A percentile compares a stretch with the other conserved stretches of the same genome.
Conservation (phyloP, 2,329 filamentous ascomycete genomes). For the Trichoderma sp. region DNA sequence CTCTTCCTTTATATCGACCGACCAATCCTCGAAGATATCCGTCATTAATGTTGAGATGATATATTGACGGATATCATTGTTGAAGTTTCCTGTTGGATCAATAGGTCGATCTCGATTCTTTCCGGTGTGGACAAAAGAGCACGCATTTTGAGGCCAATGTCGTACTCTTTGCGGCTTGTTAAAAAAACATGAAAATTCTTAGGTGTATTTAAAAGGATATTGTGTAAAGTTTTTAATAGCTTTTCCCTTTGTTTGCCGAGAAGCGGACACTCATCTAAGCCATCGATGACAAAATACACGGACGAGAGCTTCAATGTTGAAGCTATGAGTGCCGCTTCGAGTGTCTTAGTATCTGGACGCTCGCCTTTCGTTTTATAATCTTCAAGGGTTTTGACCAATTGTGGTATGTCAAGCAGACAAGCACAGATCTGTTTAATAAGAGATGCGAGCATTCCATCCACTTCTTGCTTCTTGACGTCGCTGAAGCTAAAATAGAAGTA, state of each 20-base stretch:
- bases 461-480: background rate
- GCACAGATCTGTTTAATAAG: background rate
- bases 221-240: rapidly evolving
- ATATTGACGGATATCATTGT: background rate
- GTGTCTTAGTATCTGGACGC: background rate
- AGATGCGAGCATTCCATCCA: background rate
- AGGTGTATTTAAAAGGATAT: background rate
- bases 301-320: background rate
- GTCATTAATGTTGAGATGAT: background rate
- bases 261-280: background rate
- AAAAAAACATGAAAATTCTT: background rate
- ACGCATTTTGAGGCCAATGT: background rate
- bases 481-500: background rate
- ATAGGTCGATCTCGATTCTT: background rate
- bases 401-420: background rate
- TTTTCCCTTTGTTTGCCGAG: background rate
- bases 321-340: background rate
- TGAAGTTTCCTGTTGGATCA: rapidly evolving
- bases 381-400: background rate
- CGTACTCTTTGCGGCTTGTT: background rate
- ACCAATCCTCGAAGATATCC: background rate
- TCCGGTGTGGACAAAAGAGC: rapidly evolving
- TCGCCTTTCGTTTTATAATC: background rate
- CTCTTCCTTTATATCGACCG: background rate
- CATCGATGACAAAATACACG: background rate